Conservation (phyloP, 139 green algal genomes). For the Closterium sp. region DNA sequence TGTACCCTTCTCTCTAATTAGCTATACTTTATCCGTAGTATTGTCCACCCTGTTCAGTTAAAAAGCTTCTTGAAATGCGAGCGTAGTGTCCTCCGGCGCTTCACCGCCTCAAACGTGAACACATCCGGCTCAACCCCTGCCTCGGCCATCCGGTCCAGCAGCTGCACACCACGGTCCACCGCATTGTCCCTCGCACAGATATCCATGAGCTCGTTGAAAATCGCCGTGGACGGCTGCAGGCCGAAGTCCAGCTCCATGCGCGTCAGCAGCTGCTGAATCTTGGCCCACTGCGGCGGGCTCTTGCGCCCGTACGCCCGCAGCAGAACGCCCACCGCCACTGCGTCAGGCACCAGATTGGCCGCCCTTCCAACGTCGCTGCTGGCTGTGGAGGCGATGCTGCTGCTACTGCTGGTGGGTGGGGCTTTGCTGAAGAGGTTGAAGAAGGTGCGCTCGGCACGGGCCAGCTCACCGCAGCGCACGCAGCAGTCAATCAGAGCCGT, state of each 20-base stretch:
- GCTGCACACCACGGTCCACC: constrained; percentile 30
- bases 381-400: too few species aligned
- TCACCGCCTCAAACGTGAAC: constrained; percentile 36
- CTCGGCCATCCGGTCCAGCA: constrained; percentile 29
- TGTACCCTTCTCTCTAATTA: background rate
- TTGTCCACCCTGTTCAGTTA: background rate
- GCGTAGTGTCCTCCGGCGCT: constrained; percentile 14
- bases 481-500: constrained; percentile 39
- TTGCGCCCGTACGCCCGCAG: constrained; percentile 32
- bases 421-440: constrained; percentile 9
- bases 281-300: constrained; percentile 36
- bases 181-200: constrained; percentile 41
- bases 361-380: background rate
- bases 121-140: constrained; percentile 21
- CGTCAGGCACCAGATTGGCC: constrained; percentile 23
- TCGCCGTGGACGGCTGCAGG: constrained; percentile 25
- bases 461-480: constrained; percentile 26
- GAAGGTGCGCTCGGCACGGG: constrained; percentile 27
- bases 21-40: background rate
- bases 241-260: constrained; percentile 31
- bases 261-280: constrained; percentile 28
- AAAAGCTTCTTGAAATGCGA: constrained; percentile 46
- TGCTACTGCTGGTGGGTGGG: background rate
- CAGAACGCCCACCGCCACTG: constrained; percentile 29
- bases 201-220: constrained; percentile 41